phyloP scores from a whole-genome alignment of 129 eudicot genomes.

The Rutidosis leptorrhynchoides region DNA sequence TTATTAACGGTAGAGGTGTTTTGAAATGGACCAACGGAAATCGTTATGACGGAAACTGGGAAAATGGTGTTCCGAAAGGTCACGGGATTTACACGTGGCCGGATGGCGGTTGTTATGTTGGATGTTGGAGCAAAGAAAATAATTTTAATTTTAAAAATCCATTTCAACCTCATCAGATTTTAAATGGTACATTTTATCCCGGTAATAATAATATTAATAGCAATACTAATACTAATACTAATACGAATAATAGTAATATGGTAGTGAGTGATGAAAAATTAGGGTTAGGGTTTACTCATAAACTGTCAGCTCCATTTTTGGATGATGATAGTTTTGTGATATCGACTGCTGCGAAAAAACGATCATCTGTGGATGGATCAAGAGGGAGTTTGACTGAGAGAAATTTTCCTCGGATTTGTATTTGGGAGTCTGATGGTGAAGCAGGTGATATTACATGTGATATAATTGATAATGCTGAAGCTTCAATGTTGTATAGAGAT shows the following conservation, averaged over 20 bases:
- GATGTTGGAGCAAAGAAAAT: conserved; percentile 52
- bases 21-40: conserved; percentile 72
- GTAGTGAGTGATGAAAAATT: conserved; percentile 14
- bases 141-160: conserved; percentile 24
- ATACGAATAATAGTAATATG: background rate
- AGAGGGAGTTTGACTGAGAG: conserved; percentile 50
- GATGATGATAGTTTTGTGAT: conserved; percentile 36
- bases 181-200: conserved; percentile 70
- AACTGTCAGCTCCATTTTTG: conserved; percentile 45
- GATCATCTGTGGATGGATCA: conserved; percentile 60
- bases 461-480: conserved; percentile 83
- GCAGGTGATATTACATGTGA: conserved; percentile 98
- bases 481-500: conserved; percentile 71
- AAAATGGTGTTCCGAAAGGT: conserved; percentile 65
- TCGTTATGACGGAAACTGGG: conserved; percentile 83
- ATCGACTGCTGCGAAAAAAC: conserved; percentile 37
- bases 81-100: conserved; percentile 80
- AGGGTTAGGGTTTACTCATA: conserved; percentile 30
- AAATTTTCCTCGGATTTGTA: conserved; percentile 69
- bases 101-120: conserved; percentile 72
- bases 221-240: too few species aligned
- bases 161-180: conserved; percentile 32
- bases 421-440: conserved; percentile 95
- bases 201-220: conserved; percentile 28
- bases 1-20: conserved; percentile 76